Conservation (phyloP, 2,329 filamentous ascomycete genomes). For the Cadophora sp. region DNA sequence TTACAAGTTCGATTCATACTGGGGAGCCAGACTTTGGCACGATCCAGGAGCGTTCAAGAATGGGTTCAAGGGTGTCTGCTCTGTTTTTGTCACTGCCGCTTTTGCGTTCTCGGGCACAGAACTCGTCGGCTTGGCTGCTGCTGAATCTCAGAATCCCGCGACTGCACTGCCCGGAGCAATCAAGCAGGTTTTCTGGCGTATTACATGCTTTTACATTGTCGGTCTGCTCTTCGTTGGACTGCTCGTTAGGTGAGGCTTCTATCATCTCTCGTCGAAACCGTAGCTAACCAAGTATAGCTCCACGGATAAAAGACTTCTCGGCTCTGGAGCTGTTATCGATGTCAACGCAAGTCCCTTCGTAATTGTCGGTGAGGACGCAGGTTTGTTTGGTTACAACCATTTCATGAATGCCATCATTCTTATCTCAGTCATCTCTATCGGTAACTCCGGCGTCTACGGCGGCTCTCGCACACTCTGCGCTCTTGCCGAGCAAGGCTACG, state of each 20-base stretch:
- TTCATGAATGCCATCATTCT: conserved; percentile 94
- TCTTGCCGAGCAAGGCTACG: conserved; percentile 84
- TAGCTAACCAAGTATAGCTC: conserved; percentile 56
- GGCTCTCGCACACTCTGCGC: conserved; percentile 89
- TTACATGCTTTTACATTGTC: conserved; percentile 86
- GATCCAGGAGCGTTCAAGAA: conserved; percentile 81
- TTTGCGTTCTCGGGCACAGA: conserved; percentile 80
- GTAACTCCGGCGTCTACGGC: conserved; percentile 90
- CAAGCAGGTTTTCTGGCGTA: conserved; percentile 94
- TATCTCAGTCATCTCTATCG: conserved; percentile 86
- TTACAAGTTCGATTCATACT: conserved; percentile 71
- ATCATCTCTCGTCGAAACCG: accelerated
- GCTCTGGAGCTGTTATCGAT: conserved; percentile 60
- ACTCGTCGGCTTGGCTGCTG: conserved; percentile 76
- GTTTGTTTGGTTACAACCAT: conserved; percentile 80
- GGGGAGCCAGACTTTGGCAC: conserved; percentile 73
- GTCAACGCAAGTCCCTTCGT: conserved; percentile 87
- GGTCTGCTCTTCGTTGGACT: conserved; percentile 81
- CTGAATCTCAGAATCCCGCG: conserved; percentile 76
- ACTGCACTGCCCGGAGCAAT: conserved; percentile 84
- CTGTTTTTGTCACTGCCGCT: conserved; percentile 76
- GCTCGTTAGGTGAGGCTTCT: conserved; percentile 58
- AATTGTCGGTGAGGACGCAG: conserved; percentile 84
- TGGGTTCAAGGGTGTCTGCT: conserved; percentile 80
- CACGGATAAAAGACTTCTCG: conserved; percentile 67